These are phyloP conservation scores for Fusarium oxysporum DNA, from an alignment of 2,329 filamentous ascomycete genomes.

Conservation along the genomic window DNA sequence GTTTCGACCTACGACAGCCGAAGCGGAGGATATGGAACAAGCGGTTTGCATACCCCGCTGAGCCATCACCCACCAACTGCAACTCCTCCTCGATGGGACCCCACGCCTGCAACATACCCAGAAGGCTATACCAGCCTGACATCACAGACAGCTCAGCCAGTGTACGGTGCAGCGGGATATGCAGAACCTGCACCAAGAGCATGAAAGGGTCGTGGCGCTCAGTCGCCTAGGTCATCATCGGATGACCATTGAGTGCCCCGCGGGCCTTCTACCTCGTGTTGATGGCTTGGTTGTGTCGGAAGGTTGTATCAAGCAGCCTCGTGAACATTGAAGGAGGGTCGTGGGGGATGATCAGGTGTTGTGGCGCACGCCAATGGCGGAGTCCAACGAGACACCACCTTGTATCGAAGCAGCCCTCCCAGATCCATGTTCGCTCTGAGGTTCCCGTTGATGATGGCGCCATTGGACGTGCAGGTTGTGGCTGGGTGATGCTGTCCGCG, in stretches of 20 bases:
- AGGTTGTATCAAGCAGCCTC: slow-evolving; percentile 48
- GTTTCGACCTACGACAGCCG: slow-evolving; percentile 54
- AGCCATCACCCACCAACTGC: slow-evolving; percentile 53
- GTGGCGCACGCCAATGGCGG: slow-evolving; percentile 53
- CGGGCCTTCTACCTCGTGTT: slow-evolving; percentile 39
- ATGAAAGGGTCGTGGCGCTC: slow-evolving; percentile 46
- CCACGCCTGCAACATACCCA: slow-evolving; percentile 52
- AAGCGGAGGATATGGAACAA: slow-evolving; percentile 53
- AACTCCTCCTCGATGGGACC: slow-evolving; percentile 57
- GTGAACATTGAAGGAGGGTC: slow-evolving; percentile 48
- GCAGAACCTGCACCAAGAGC: slow-evolving; percentile 57
- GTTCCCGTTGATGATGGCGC: slow-evolving; percentile 38
- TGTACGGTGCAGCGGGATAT: slow-evolving; percentile 58
- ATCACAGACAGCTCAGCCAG: slow-evolving; percentile 50
- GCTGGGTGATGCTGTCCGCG: slow-evolving; percentile 25
- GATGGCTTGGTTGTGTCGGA: slow-evolving; percentile 31
- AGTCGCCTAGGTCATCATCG: slow-evolving; percentile 29
- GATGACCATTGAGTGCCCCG: slow-evolving; percentile 36
- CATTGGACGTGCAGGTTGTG: slow-evolving; percentile 39
- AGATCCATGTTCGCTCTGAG: slow-evolving; percentile 19
- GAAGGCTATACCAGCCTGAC: slow-evolving; percentile 55
- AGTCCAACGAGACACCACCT: slow-evolving; percentile 37
- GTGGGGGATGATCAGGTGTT: slow-evolving; percentile 53
- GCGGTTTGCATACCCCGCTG: slow-evolving; percentile 55
- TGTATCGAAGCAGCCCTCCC: slow-evolving; percentile 22